These are phyloP conservation scores for Whalleya microplaca DNA, from an alignment of 2,329 filamentous ascomycete species.

Conservation along the genomic window DNA sequence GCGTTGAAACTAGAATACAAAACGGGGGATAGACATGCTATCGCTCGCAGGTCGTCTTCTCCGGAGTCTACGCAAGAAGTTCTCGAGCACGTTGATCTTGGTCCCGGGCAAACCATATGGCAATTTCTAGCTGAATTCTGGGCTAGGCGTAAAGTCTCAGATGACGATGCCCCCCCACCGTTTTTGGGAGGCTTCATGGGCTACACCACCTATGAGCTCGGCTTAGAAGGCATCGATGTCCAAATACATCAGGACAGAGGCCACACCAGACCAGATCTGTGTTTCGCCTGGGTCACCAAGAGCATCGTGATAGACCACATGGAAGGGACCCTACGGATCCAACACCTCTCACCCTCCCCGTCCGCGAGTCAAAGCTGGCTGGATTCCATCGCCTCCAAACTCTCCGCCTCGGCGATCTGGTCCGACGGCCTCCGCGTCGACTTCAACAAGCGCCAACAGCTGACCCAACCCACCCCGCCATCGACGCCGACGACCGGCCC, in stretches of 20 bases:
- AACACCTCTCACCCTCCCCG: constrained; percentile 59
- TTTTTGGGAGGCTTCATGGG: constrained; percentile 88
- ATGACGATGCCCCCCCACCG: constrained; percentile 42
- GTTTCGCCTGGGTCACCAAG: constrained; percentile 74
- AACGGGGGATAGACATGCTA: constrained; percentile 49
- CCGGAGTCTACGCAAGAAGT: constrained; percentile 20
- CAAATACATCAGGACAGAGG: constrained; percentile 35
- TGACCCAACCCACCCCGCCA: constrained; percentile 31
- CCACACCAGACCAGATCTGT: constrained; percentile 67
- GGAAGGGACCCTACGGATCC: constrained; percentile 64
- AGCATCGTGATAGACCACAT: constrained; percentile 79
- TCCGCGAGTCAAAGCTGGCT: constrained; percentile 49
- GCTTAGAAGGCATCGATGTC: constrained; percentile 64
- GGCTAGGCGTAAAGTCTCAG: constrained; percentile 31
- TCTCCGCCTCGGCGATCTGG: constrained; percentile 43
- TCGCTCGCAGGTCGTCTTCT: constrained; percentile 28
- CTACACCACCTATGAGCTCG: constrained; percentile 83
- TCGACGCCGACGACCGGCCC: constrained; percentile 30
- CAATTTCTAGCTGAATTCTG: constrained; percentile 54
- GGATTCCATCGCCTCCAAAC: constrained; percentile 37
- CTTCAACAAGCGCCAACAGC: constrained; percentile 19
- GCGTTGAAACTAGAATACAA: constrained; percentile 62
- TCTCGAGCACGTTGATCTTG: constrained; percentile 35
- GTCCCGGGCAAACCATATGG: constrained; percentile 48
- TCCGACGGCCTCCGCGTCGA: constrained; percentile 27